These are phyloP conservation scores for Aspergillus cejpii DNA, from an alignment of 2,329 filamentous ascomycete genomes.

Conservation along the genomic window DNA sequence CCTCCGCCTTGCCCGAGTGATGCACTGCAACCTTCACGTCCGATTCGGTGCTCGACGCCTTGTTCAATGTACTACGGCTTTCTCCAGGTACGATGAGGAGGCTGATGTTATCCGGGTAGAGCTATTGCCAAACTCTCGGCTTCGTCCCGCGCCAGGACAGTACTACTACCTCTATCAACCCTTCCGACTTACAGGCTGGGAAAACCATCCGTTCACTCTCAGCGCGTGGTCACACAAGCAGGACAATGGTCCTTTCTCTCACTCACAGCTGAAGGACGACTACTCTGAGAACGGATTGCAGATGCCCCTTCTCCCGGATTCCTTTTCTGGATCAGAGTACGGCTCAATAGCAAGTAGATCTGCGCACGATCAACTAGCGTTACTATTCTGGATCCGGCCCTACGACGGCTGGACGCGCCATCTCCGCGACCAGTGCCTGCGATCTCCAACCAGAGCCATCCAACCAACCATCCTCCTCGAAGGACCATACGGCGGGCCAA, in stretches of 20 bases:
- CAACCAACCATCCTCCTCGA: constrained; percentile 42
- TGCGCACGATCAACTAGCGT: constrained; percentile 22
- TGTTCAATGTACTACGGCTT: constrained; percentile 31
- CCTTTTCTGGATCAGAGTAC: constrained; percentile 1
- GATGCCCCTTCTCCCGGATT: constrained; percentile 23
- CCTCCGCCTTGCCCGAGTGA: constrained; percentile 39
- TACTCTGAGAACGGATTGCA: constrained; percentile 15
- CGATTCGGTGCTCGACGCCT: constrained; percentile 13
- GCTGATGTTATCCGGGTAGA: constrained; percentile 46
- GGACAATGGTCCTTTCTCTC: neutral
- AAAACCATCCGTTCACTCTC: constrained; percentile 49
- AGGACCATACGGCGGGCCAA: constrained; percentile 45
- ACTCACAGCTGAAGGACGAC: constrained; percentile 1
- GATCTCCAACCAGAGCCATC: constrained; percentile 19
- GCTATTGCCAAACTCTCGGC: constrained; percentile 32
- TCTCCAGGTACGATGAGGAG: constrained; percentile 39
- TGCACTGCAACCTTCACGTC: constrained; percentile 42
- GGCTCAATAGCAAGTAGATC: neutral
- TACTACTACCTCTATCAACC: constrained; percentile 49
- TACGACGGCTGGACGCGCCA: constrained; percentile 48
- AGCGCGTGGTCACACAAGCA: constrained; percentile 27
- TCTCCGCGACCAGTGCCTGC: constrained; percentile 36
- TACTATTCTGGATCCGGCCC: constrained; percentile 47
- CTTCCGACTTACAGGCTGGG: constrained; percentile 41
- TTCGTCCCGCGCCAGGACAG: constrained; percentile 40